Evolutionary conservation across 345 rosid genomes (phyloP).

Genomic region (Eucalyptus sp.): DNA sequence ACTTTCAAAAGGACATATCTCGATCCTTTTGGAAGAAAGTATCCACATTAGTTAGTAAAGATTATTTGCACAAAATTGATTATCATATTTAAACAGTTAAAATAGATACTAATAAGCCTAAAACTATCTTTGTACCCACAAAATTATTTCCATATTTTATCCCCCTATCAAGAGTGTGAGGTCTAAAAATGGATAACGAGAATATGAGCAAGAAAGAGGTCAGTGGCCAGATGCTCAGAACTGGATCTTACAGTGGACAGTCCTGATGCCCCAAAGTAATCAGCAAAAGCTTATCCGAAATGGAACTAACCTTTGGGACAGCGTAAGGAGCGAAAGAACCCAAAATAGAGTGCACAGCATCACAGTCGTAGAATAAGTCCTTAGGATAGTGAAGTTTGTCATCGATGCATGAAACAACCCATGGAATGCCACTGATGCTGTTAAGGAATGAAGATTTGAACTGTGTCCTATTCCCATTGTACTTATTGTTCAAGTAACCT

Average conservation of each 20-base stretch:
- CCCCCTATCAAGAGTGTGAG: neutral
- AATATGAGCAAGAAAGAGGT: neutral
- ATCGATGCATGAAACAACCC: slow-evolving; percentile 75
- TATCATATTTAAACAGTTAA: neutral
- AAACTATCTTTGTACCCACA: neutral
- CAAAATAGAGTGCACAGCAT: slow-evolving; percentile 57
- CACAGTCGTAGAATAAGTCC: slow-evolving; percentile 67
- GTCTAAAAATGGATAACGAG: neutral
- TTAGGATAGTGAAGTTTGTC: slow-evolving; percentile 55
- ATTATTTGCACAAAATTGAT: no score
- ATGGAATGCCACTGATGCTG: slow-evolving; percentile 35
- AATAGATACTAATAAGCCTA: neutral
- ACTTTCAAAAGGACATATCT: neutral
- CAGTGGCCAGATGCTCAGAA: neutral
- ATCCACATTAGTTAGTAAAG: no score
- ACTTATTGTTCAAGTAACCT: slow-evolving; percentile 13
- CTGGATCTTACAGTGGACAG: neutral
- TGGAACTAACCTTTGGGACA: slow-evolving; percentile 73
- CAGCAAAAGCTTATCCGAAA: neutral
- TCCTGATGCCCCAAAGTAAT: neutral
- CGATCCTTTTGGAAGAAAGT: neutral
- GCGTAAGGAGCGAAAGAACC: slow-evolving; percentile 78
- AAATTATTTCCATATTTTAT: neutral
- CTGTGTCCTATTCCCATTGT: slow-evolving; percentile 12
- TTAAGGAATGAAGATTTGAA: slow-evolving; percentile 62